Evolutionary conservation across 2,329 filamentous ascomycete species (phyloP), one percentile per base, ranked within the genome.

Genomic region (Penicillium hordei): DNA sequence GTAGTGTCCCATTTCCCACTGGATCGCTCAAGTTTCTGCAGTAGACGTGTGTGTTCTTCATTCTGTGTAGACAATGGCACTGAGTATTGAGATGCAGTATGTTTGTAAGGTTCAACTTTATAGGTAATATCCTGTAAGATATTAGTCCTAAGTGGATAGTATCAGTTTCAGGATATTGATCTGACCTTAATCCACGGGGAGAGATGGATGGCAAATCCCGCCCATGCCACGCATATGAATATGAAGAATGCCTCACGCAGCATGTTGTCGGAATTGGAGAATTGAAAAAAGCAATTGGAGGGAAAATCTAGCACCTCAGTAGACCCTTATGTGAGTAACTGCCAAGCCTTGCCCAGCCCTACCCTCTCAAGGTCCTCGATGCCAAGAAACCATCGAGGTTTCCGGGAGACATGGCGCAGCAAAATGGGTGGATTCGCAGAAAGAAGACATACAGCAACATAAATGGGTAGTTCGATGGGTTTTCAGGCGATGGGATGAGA

Each of bases 1-100:
- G 62, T 59, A n/a, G 49, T 39, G 43, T 66, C 58, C 60, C 59
- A 64, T 38, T 58, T 63, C 5, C 60, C 54, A 6, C 39, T 61
- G 1, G 50, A 57, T 15, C 62, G 57, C 21, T 61, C 38, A 7
- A 70, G 52, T 4, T 59, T 59, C 7, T 57, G 29, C 5, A 67
- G 55, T 2, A 70, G 61, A 12, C 57, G 60, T 0, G 55, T 1
- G 43, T 63, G 60, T 19, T 65, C 58, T 23, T 60, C 54, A 48
- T n/a, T 57, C 4, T 36, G 27, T 43, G 23, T 38, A 13, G 17
- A 9, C 15, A 49, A n/a, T 42, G 17, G 36, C 21, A 38, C 42
- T 17, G 15, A 3, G 2, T 46, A 44, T 2, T 39, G n/a, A 29
- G 9, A 23, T 13, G 9, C 7, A 17, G 33, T 10, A 12, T 31